Base-by-base conservation (phyloP, 768 basidiomycete species). In the Hysterangium stoloniferum region DNA sequence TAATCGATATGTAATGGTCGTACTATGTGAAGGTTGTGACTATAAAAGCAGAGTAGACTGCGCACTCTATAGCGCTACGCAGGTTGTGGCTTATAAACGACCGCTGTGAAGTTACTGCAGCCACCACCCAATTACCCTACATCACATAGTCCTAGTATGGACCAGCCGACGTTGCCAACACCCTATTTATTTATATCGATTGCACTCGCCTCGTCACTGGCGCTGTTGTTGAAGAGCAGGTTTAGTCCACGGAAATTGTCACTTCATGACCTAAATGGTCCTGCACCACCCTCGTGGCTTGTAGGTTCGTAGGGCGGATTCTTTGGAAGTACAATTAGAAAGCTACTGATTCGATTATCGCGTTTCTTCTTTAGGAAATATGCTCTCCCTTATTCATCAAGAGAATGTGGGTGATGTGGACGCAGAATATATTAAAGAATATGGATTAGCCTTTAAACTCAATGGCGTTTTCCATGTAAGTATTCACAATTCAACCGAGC, bases 381-480 rank as follows among this genome's bases (percentile, higher is more conserved):
- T 37, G 13, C 22, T 22, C 24, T 1, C 9, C n/a, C 28, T 37
- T 19, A 22, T 37, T 28, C 1, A 35, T 2, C 35, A 17, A 4
- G 36, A 40, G 20, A 49, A 49, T 40, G 35, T 28, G 9, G 48
- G 19, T 1, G 48, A 49, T 27, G 48, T 25, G 19, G 33, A 49
- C 13, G 8, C 35, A 3, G 28, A 13, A n/a, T 40, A 38, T 17
- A 25, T 49, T 11, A 22, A 25, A 8, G 17, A 37, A 20, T 49
- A 38, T 40, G 48, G 48, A 8, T 27, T 49, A n/a, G 48, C 48
- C 40, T 49, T 22, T 28, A 38, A 25, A 32, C 19, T 49, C 35
- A 49, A 49, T 25, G 25, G 35, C 9, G 8, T 29, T 6, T 49
- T 49, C 8, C 37, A 49, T 38, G 48, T 49, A 40, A 31, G 24